phyloP scores from a whole-genome alignment of 2,329 filamentous ascomycete species.

The Hymenoscyphus fraxineus region DNA sequence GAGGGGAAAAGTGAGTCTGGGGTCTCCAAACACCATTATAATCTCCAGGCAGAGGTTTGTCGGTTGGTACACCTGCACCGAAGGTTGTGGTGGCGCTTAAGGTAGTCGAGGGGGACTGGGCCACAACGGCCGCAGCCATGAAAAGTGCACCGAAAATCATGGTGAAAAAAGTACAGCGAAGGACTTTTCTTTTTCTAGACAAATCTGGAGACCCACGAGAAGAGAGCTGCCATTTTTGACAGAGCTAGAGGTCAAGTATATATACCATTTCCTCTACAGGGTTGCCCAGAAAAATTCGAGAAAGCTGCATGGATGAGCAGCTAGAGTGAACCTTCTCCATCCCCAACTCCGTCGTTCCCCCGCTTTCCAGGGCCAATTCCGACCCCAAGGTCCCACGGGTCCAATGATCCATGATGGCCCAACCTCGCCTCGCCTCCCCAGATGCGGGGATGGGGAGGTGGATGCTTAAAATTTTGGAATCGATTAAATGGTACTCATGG shows the following conservation, averaged over 20 bases:
- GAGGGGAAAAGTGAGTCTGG: constrained; percentile 54
- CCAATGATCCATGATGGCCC: too few species aligned
- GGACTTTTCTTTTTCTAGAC: neutral
- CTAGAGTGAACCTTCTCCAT: neutral
- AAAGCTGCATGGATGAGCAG: neutral
- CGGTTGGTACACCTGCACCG: constrained; percentile 23
- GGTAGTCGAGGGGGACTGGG: constrained; percentile 16
- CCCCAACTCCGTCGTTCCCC: neutral
- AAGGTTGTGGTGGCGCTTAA: constrained; percentile 19
- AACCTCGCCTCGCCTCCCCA: neutral
- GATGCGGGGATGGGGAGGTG: neutral
- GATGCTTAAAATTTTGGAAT: neutral
- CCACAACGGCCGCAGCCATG: constrained; percentile 18
- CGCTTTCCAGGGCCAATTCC: neutral
- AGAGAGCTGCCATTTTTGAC: neutral
- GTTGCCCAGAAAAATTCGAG: neutral
- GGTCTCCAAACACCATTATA: constrained; percentile 36
- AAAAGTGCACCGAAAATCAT: constrained; percentile 18
- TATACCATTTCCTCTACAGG: neutral
- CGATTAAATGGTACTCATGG: too few species aligned
- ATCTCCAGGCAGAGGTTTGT: constrained; percentile 24
- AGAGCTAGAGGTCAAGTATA: neutral
- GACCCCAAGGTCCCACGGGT: too few species aligned
- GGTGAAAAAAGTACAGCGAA: constrained; percentile 5
- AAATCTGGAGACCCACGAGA: neutral